A percentile compares a stretch with the other conserved stretches of the same genome.
Conservation (phyloP, 768 basidiomycete genomes). For the Dioszegia aurantiaca region DNA sequence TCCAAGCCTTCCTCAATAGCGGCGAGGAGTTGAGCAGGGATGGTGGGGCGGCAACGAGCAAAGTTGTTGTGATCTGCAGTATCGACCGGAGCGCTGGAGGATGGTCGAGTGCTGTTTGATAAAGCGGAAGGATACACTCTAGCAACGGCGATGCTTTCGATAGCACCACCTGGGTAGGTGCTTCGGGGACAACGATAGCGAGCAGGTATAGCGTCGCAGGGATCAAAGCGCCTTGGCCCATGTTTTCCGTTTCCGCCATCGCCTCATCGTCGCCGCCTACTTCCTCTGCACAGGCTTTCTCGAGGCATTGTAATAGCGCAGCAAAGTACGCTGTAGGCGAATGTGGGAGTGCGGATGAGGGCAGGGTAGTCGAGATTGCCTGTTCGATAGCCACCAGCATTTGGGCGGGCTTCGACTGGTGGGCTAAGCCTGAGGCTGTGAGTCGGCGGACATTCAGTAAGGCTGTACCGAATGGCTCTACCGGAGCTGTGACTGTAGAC, state of each 20-base stretch:
- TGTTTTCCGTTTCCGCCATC: constrained; percentile 45
- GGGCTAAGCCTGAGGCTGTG: constrained; percentile 70
- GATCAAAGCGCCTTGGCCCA: constrained; percentile 68
- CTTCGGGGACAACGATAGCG: constrained; percentile 71
- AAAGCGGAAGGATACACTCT: constrained; percentile 72
- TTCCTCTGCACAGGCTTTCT: constrained; percentile 41
- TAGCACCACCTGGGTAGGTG: constrained; percentile 74
- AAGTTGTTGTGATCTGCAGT: constrained; percentile 67
- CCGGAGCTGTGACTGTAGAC: constrained; percentile 7
- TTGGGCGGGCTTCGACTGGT: constrained; percentile 84
- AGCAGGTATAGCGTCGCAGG: constrained; percentile 82
- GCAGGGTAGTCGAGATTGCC: constrained; percentile 45
- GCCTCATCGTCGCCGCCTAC: constrained; percentile 54
- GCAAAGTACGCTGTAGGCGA: constrained; percentile 92
- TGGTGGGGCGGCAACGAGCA: constrained; percentile 70
- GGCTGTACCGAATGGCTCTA: constrained; percentile 30
- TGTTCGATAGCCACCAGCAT: constrained; percentile 81
- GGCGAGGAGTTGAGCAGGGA: constrained; percentile 63
- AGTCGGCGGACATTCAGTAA: constrained; percentile 85
- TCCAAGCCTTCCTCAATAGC: constrained; percentile 73
- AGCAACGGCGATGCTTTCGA: constrained; percentile 70
- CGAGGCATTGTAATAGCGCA: constrained; percentile 55
- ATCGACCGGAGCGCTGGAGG: constrained; percentile 70
- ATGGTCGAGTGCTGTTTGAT: constrained; percentile 69
- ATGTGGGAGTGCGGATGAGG: constrained; percentile 53